phyloP scores from a whole-genome alignment of 2,329 filamentous ascomycete species.

The Saccharata proteae region DNA sequence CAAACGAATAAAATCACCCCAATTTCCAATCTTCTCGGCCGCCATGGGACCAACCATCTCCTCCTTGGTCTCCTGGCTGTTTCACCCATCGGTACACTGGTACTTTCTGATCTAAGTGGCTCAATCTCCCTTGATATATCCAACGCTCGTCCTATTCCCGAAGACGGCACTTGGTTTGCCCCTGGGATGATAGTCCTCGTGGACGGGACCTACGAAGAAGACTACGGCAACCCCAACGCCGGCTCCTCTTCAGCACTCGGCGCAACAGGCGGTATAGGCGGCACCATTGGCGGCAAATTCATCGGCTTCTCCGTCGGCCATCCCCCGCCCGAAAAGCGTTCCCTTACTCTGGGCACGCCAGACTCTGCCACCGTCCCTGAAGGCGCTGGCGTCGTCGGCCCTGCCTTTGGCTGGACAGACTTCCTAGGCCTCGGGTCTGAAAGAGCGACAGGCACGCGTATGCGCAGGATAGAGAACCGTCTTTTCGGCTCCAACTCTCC shows the following conservation, averaged over 20 bases:
- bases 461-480: constrained; percentile 67
- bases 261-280: constrained; percentile 71
- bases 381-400: constrained; percentile 23
- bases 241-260: constrained; percentile 47
- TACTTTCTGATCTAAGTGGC: constrained; percentile 76
- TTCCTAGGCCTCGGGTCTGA: constrained; percentile 88
- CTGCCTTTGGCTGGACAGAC: constrained; percentile 83
- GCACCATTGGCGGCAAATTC: constrained; percentile 84
- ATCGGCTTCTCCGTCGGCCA: constrained; percentile 83
- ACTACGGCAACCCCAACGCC: constrained; percentile 58
- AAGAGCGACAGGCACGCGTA: constrained; percentile 66
- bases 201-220: constrained; percentile 94
- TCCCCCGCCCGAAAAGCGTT: constrained; percentile 78
- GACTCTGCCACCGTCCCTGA: constrained; percentile 23
- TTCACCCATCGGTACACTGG: constrained; percentile 68
- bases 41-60: constrained; percentile 74
- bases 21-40: constrained; percentile 62
- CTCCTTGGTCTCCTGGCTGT: constrained; percentile 73
- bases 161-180: constrained; percentile 81
- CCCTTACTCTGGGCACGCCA: constrained; percentile 54
- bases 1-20: constrained; percentile 76
- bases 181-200: constrained; percentile 94
- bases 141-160: constrained; percentile 69
- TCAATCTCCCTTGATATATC: constrained; percentile 75
- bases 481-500: constrained; percentile 37